Evolutionary conservation across 106 monocot species (phyloP).

Genomic region (Apostasia ramifera): DNA sequence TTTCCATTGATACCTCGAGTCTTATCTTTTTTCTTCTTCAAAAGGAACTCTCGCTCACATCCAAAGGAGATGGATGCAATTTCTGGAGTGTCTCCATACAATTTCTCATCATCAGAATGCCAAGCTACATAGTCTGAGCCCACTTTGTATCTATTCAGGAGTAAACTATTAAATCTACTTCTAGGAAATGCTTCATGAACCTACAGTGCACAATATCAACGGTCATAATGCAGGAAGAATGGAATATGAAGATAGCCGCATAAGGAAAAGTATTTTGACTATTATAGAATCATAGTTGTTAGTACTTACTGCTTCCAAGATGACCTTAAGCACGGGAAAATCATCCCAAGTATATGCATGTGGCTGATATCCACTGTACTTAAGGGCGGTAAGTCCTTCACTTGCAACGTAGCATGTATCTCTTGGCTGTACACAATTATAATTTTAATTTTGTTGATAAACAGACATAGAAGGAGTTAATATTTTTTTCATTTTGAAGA

Average conservation of each 20-base stretch:
- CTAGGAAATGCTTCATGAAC: conserved; percentile 87
- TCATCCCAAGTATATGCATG: conserved; percentile 85
- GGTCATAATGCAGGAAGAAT: too few species aligned
- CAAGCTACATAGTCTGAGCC: conserved; percentile 87
- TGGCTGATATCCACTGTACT: conserved; percentile 93
- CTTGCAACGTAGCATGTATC: conserved; percentile 87
- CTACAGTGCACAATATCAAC: conserved; percentile 15
- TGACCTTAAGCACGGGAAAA: conserved; percentile 77
- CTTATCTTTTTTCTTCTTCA: conserved; percentile 58
- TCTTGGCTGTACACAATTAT: conserved; percentile 63
- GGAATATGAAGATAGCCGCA: too few species aligned
- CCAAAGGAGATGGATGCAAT: conserved; percentile 95
- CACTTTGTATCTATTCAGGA: conserved; percentile 60
- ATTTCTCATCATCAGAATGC: conserved; percentile 96
- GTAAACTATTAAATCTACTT: conserved; percentile 71
- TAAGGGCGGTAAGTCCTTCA: conserved; percentile 60
- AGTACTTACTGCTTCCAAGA: conserved; percentile 50
- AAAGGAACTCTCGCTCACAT: conserved; percentile 79
- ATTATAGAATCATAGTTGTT: not conserved
- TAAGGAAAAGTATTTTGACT: too few species aligned
- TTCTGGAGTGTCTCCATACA: conserved; percentile 88
- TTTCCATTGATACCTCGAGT: conserved; percentile 27
- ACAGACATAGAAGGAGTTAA: too few species aligned
- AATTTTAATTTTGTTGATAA: not conserved
- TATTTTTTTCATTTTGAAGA: too few species aligned